These are phyloP conservation scores for Dendrobium nobile DNA, from an alignment of 106 monocot species.

Conservation along the genomic window DNA sequence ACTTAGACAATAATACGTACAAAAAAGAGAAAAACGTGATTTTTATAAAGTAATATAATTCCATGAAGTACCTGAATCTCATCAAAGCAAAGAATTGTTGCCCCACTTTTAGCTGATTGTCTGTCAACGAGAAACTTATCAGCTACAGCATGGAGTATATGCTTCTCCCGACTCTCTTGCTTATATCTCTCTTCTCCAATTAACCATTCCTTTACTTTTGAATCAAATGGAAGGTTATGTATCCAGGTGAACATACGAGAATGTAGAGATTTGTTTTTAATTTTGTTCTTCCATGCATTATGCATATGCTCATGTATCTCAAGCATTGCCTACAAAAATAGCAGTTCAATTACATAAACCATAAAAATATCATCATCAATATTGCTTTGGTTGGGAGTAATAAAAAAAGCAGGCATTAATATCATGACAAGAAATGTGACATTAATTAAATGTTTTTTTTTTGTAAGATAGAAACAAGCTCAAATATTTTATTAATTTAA, in stretches of 20 bases:
- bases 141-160: slow-evolving; percentile 85
- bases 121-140: slow-evolving; percentile 90
- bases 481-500: too few species aligned
- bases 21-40: too few species aligned
- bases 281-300: slow-evolving; percentile 65
- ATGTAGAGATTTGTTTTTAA: slow-evolving; percentile 30
- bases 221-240: slow-evolving; percentile 63
- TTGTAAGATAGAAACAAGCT: too few species aligned
- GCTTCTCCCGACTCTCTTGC: slow-evolving; percentile 51
- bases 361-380: too few species aligned
- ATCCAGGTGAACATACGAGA: slow-evolving; percentile 67
- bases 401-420: too few species aligned
- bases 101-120: slow-evolving; percentile 48
- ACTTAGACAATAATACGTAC: too few species aligned
- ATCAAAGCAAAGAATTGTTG: slow-evolving; percentile 95
- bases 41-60: too few species aligned
- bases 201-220: slow-evolving; percentile 90
- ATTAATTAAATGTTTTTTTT: too few species aligned
- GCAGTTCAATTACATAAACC: not conserved
- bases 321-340: slow-evolving; percentile 76
- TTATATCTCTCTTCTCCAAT: slow-evolving; percentile 93
- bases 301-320: slow-evolving; percentile 94
- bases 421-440: too few species aligned
- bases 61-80: slow-evolving; percentile 74
- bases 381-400: too few species aligned